Evolutionary conservation across 2,329 filamentous ascomycete species (phyloP), one percentile per base, ranked within the genome.

Genomic region (Calonectria hongkongensis): DNA sequence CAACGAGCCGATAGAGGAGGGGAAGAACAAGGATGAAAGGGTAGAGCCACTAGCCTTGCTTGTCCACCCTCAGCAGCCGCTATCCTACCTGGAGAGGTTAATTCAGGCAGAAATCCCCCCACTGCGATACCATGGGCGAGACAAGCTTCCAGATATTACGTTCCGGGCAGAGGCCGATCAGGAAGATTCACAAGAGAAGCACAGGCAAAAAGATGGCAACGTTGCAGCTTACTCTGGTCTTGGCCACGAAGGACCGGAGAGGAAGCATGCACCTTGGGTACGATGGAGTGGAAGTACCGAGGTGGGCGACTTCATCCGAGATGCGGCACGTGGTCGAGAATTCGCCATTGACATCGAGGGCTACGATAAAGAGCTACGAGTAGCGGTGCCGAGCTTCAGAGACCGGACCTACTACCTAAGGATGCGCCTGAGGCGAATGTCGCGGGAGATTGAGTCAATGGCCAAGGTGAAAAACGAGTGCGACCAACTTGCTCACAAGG

Each of bases 341-440:
- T 98, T 98, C 81, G 92, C 93, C 3, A 92, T 98, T 51, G 91
- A 93, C 66, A 94, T 98, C 70, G 94, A 97, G 81, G 94, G 94
- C 0, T 85, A 87, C 70, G 75, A 82, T 13, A 76, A 84, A 16
- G 91, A 95, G 77, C 93, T 98, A 76, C 90, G 92, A 18, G 93
- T 98, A 8, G 92, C 91, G 0, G 95, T 98, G 12, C 96, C 96
- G 0, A 95, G 93, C 58, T 98, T 98, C 88, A 91, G 92, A 73
- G 95, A 98, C 81, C 89, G 96, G n/a, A 98, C 96, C 0, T 93
- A 96, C 83, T 98, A 96, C 83, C 89, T 98, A 80, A 92, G 96
- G 10, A 90, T 94, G 83, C 88, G 94, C 9, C 85, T 98, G 65
- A 89, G 94, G 54, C 94, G 93, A 74, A 92, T 94, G 79, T 92